Base-by-base conservation (phyloP, 768 basidiomycete species). In the Xerocomus spinulosus region DNA sequence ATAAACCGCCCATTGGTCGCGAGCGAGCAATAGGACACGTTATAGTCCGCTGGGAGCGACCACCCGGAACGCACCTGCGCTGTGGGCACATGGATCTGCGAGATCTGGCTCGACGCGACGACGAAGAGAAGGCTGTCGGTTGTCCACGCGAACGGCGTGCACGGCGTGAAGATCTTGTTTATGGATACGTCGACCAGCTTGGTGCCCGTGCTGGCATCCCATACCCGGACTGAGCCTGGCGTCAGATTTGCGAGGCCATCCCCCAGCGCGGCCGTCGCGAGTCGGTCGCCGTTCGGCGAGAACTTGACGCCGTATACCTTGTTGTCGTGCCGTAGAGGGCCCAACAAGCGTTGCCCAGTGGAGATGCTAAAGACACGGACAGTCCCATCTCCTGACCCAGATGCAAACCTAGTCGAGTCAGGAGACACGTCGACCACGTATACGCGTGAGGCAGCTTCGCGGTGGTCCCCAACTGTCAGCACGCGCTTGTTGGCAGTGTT, bases 341-440 rank as follows among this genome's bases (percentile, higher is more conserved):
- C 39, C 17, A 54, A 9, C 1, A 54, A 14, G 6, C 40, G 29
- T 15, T 37, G 18, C 15, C 51, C 51, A 9, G 33, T 28, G 9
- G 46, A 36, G 21, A 53, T 44, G 42, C 34, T 45, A 30, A 49
- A 54, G 9, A 54, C 18, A 3, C 30, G 39, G 21, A 45, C 25
- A 0, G 53, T 37, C 29, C 43, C 44, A 20, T 54, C 53, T 8
- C 42, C 53, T 21, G 46, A 54, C 21, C 51, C 53, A 0, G 43
- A 41, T 4, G 33, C 46, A 25, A 54, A 44, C n/a, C 24, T 32
- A 10, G 51, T 54, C 7, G 51, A 53, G 30, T 54, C 33, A 9
- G 51, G 42, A 21, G 53, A 43, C n/a, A 53, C 39, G 13, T 54
- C 52, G 28, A 53, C 29, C 6, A 51, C 44, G 14, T 25, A 32